Evolutionary conservation across 768 basidiomycete species (phyloP).

Genomic region (Chalciporus pseudorubinellus): DNA sequence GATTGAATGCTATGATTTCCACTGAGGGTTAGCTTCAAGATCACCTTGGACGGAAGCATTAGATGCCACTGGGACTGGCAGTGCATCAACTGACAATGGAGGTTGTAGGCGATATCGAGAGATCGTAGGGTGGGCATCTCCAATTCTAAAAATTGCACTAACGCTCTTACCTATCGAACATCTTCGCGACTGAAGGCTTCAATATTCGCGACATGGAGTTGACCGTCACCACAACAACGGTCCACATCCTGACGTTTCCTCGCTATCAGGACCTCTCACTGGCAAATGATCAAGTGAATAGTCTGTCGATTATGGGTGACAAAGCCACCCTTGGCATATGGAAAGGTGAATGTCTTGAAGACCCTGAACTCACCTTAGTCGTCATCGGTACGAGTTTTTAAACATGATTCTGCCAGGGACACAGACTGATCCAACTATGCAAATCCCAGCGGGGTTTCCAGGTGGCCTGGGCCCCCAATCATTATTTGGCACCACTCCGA

Average conservation of each 20-base stretch:
- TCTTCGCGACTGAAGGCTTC: no score
- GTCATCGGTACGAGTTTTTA: not conserved
- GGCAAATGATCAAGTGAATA: not conserved
- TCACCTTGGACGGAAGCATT: no score
- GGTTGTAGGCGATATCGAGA: no score
- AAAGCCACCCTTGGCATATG: not conserved
- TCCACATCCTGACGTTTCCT: not conserved
- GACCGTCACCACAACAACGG: not conserved
- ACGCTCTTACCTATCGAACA: no score
- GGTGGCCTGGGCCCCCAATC: not conserved
- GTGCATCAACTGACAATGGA: no score
- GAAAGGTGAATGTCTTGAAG: slow-evolving; percentile 2
- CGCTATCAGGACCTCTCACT: not conserved
- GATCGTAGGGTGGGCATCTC: no score
- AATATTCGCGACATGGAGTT: not conserved
- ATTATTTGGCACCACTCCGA: not conserved
- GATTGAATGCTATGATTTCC: no score
- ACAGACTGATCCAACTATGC: not conserved
- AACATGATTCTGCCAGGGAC: not conserved
- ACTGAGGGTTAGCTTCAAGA: no score
- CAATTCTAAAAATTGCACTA: no score
- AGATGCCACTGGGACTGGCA: no score
- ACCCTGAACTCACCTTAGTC: not conserved
- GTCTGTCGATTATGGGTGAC: not conserved
- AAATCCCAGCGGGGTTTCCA: not conserved